Evolutionary conservation across 495 filamentous ascomycete species (phyloP).

Genomic region (Penicillium daleae): DNA sequence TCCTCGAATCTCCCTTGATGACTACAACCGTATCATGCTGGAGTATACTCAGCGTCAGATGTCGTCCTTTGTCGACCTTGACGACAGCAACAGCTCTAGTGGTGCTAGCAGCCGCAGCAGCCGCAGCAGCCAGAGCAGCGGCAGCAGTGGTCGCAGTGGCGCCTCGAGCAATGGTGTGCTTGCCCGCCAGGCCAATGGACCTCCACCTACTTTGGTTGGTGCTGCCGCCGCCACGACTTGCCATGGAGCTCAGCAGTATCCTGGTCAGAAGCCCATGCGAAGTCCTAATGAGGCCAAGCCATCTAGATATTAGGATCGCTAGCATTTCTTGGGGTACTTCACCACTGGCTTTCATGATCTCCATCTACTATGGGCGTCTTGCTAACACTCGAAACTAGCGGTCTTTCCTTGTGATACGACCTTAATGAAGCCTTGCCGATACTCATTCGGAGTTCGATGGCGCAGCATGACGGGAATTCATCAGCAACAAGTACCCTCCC

Average conservation of each 20-base stretch:
- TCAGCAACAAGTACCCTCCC: neutral
- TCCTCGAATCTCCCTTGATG: slow-evolving; percentile 42
- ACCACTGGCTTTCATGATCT: neutral
- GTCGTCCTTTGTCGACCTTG: slow-evolving; percentile 41
- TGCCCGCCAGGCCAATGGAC: slow-evolving; percentile 24
- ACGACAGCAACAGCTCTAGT: slow-evolving; percentile 25
- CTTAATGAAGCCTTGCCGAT: slow-evolving; percentile 8
- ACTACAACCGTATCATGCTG: slow-evolving; percentile 52
- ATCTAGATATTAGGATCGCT: slow-evolving; percentile 18
- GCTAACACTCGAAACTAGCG: slow-evolving; percentile 4
- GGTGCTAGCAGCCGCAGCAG: slow-evolving; percentile 36
- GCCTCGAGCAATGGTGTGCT: slow-evolving; percentile 24
- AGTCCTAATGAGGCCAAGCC: slow-evolving; percentile 17
- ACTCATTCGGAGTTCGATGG: slow-evolving; percentile 18
- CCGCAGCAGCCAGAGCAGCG: slow-evolving; percentile 42
- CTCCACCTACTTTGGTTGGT: slow-evolving; percentile 20
- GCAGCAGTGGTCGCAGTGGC: slow-evolving; percentile 37
- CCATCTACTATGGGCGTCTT: neutral
- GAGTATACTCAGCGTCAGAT: slow-evolving; percentile 52
- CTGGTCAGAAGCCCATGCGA: neutral
- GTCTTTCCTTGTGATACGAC: slow-evolving; percentile 9
- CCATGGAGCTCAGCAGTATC: slow-evolving; percentile 1
- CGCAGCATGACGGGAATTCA: slow-evolving; percentile 4
- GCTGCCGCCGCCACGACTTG: slow-evolving; percentile 13
- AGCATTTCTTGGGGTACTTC: slow-evolving; percentile 18